Base-by-base conservation (phyloP, 2,329 filamentous ascomycete species). In the Botrytis byssoidea region DNA sequence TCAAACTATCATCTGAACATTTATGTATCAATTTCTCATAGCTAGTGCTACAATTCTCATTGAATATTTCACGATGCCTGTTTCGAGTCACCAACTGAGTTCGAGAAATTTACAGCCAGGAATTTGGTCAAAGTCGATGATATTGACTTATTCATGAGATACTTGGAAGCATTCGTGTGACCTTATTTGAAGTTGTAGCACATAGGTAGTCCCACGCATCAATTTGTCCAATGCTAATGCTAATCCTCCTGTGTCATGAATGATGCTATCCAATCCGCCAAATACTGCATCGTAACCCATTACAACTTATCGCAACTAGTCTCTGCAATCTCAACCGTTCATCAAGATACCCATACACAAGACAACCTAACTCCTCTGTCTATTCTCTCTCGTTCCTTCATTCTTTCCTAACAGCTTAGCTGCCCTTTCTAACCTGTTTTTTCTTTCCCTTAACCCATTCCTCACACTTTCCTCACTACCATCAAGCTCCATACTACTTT, bases 401-500 rank as follows among this genome's bases (percentile, higher is more conserved):
- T 63, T 63, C 40, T 61, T 70, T 29, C 51, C 20, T 16, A 72
- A 35, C 29, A 69, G 40, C 32, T 29, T 72, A n/a, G 64, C 51
- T 60, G 51, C 51, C 48, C 51, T 68, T n/a, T 69, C 64, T 22
- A 69, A 16, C 29, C 64, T 72, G 8, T 48, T 51, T 20, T 25
- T 60, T 14, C 40, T 69, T 20, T 40, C 64, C 25, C 10, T 60
- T 18, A 60, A 32, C 7, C 42, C 42, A 40, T 3, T 18, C 46
- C 64, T 68, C 14, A 3, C 63, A 37, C 71, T 46, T 32, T 40
- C 51, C 32, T 69, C 51, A 35, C 29, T 48, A n/a, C 64, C 71
- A 32, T 48, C 64, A 69, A 69, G 37, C 51, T 42, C 40, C 64
- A 69, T 60, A 48, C 71, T 72, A 25, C 51, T 72, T 51, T 22